Evolutionary conservation across 495 filamentous ascomycete species (phyloP).

Genomic region (Cudoniella acicularis): DNA sequence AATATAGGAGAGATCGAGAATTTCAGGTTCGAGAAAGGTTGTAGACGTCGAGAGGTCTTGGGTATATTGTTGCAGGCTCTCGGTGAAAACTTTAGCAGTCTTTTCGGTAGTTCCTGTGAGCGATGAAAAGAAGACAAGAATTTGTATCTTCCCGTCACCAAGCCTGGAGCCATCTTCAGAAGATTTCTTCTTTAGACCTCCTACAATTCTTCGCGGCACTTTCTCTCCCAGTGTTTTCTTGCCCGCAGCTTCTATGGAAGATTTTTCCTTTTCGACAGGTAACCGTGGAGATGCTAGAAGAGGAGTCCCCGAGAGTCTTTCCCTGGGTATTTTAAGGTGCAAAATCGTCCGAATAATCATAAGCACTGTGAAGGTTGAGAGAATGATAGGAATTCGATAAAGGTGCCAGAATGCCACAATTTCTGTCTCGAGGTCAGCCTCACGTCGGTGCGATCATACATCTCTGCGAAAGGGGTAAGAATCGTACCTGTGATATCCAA

Average conservation of each 20-base stretch:
- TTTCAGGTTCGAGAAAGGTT: conserved; percentile 53
- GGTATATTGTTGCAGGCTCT: conserved; percentile 43
- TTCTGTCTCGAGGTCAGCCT: too few species aligned
- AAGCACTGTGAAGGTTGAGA: conserved; percentile 36
- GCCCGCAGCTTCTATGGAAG: conserved; percentile 12
- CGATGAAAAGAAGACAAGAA: conserved; percentile 83
- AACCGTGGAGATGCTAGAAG: conserved; percentile 28
- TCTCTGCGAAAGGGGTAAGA: background rate
- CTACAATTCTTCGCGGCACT: conserved; percentile 46
- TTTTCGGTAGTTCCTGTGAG: conserved; percentile 76
- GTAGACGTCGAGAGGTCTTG: conserved; percentile 12
- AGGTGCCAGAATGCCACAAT: conserved; percentile 52
- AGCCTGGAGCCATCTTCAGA: conserved; percentile 22
- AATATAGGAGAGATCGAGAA: conserved; percentile 77
- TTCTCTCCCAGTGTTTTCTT: conserved; percentile 18
- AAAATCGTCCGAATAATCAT: conserved; percentile 38
- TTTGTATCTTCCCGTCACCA: conserved; percentile 54
- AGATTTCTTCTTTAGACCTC: conserved; percentile 34
- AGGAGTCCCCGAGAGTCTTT: conserved; percentile 20
- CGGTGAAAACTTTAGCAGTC: conserved; percentile 54
- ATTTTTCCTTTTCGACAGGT: conserved; percentile 15
- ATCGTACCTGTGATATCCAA: conserved; percentile 16
- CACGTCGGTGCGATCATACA: conserved; percentile 9
- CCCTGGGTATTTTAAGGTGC: conserved; percentile 27
- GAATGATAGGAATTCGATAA: conserved; percentile 47